phyloP scores from a whole-genome alignment of 2,329 filamentous ascomycete genomes.

The Stachybotrys chlorohalonatus region DNA sequence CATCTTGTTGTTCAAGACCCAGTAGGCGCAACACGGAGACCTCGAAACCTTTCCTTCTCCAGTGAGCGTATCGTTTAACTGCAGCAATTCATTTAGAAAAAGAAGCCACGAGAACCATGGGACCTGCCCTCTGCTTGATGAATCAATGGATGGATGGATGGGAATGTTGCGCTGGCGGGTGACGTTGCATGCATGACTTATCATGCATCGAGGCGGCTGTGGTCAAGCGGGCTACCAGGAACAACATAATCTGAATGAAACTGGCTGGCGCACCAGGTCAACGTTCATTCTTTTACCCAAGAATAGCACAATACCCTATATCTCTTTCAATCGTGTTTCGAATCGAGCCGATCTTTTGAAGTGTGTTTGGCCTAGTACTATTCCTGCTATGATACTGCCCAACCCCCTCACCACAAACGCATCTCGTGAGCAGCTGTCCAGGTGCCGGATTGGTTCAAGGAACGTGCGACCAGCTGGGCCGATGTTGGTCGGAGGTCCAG shows the following conservation, averaged over 20 bases:
- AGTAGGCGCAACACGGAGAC: constrained; percentile 44
- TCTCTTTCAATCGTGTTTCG: background rate
- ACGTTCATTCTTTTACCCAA: background rate
- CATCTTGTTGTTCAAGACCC: constrained; percentile 97
- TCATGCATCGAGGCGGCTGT: background rate
- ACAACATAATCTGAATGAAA: background rate
- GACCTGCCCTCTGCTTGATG: background rate
- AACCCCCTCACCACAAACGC: too few species aligned
- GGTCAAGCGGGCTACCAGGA: background rate
- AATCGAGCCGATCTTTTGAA: too few species aligned
- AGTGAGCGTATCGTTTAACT: too few species aligned
- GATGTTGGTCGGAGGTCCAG: background rate
- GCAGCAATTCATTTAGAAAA: too few species aligned
- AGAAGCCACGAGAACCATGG: background rate
- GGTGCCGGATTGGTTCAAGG: too few species aligned
- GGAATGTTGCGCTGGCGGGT: background rate
- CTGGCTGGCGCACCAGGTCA: background rate
- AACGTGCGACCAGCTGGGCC: too few species aligned
- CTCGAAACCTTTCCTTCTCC: background rate
- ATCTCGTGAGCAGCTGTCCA: too few species aligned
- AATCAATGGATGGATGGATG: background rate
- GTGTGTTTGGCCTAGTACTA: too few species aligned
- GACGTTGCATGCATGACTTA: background rate
- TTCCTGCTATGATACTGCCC: too few species aligned
- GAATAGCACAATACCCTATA: background rate